Conservation (phyloP, 75 land plant species). For the Pinus taeda region DNA sequence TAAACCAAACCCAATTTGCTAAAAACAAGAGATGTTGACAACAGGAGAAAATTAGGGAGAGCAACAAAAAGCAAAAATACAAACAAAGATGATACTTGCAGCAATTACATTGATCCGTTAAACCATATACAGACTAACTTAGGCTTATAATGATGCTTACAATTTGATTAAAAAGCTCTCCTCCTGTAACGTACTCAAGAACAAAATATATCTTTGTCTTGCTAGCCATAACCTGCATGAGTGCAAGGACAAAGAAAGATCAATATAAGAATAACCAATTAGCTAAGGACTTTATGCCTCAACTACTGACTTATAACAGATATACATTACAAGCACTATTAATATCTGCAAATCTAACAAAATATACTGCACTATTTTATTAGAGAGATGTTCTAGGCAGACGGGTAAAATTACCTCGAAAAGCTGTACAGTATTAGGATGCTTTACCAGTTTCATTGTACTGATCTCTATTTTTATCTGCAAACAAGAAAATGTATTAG, state of each 20-base stretch:
- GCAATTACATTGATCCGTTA: neutral
- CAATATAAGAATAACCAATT: neutral
- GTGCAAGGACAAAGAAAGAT: neutral
- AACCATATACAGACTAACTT: neutral
- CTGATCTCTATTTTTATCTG: constrained; percentile 24
- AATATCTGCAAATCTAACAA: neutral
- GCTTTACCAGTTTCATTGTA: constrained; percentile 28
- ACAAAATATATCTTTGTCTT: constrained; percentile 32
- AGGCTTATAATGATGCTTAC: constrained; percentile 13
- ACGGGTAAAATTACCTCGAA: constrained; percentile 14
- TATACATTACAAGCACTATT: neutral
- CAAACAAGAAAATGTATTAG: constrained; percentile 2
- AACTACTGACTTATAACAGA: neutral
- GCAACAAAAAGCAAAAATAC: neutral
- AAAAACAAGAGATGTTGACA: neutral
- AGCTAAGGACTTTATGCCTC: neutral
- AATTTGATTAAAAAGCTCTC: constrained; percentile 29
- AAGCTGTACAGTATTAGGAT: constrained; percentile 27
- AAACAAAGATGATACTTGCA: neutral
- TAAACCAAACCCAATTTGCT: neutral
- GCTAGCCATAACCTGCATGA: constrained; percentile 34
- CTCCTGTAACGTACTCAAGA: constrained; percentile 28
- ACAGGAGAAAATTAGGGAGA: neutral
- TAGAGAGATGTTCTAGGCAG: neutral
- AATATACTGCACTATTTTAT: neutral